phyloP scores from a whole-genome alignment of 345 rosid genomes.

The Alliaria petiolata region DNA sequence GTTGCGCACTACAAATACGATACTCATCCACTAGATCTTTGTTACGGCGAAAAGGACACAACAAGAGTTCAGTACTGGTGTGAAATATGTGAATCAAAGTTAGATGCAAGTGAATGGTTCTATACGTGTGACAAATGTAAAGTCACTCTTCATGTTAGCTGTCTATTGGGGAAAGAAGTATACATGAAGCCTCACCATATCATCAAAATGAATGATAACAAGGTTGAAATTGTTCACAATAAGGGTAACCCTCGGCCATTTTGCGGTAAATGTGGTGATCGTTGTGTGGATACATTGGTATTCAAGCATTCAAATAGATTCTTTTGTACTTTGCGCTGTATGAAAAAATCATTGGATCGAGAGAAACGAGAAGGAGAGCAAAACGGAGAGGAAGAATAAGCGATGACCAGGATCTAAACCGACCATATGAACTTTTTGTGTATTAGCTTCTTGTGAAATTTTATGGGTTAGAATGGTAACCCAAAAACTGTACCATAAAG shows the following conservation, averaged over 20 bases:
- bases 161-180: background rate
- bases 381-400: too few species aligned
- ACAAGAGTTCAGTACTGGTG: background rate
- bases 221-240: background rate
- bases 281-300: background rate
- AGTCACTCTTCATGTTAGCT: background rate
- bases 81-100: background rate
- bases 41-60: background rate
- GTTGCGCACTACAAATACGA: background rate
- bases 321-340: too few species aligned
- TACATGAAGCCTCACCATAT: background rate
- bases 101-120: background rate
- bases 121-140: background rate
- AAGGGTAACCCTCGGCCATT: background rate
- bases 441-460: background rate
- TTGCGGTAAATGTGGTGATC: background rate
- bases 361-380: too few species aligned
- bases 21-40: background rate
- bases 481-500: too few species aligned
- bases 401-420: background rate
- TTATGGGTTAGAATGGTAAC: too few species aligned
- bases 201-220: background rate
- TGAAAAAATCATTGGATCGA: too few species aligned
- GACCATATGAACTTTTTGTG: background rate
- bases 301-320: background rate